A percentile compares a stretch with the other conserved stretches of the same genome.
phyloP scores from a whole-genome alignment of 2,329 filamentous ascomycete genomes.

The Pestalotiopsis sp. region DNA sequence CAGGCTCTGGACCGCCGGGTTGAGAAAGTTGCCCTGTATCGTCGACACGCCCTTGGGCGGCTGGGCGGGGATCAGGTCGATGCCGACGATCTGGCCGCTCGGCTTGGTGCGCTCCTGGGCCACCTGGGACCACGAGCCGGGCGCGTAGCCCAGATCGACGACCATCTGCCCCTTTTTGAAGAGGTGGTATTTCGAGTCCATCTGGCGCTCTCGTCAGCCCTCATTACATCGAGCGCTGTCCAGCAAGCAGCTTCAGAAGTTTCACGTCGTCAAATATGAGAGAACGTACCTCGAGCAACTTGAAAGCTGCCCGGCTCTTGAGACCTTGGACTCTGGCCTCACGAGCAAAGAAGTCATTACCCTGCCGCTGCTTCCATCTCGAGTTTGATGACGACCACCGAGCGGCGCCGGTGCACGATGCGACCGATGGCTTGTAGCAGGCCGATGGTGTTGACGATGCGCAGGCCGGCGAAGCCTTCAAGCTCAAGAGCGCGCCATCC shows the following conservation, averaged over 20 bases:
- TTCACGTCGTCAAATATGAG: neutral
- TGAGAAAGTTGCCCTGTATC: constrained; percentile 93
- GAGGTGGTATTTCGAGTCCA: constrained; percentile 79
- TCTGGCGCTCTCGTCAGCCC: constrained; percentile 45
- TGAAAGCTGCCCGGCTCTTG: constrained; percentile 92
- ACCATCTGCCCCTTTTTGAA: constrained; percentile 83
- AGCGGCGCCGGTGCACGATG: neutral
- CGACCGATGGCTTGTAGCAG: neutral
- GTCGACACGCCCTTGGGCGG: constrained; percentile 90
- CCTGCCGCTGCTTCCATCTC: constrained; percentile 82
- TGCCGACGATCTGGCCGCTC: constrained; percentile 79
- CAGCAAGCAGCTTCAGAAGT: neutral
- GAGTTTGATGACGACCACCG: constrained; percentile 61
- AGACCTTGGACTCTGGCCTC: constrained; percentile 78
- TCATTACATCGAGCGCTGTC: neutral
- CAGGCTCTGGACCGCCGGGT: constrained; percentile 70
- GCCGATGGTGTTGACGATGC: neutral
- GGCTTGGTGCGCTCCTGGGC: constrained; percentile 78
- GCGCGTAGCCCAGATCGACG: constrained; percentile 87
- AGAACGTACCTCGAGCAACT: constrained; percentile 74
- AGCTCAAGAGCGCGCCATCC: constrained; percentile 24
- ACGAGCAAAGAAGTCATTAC: constrained; percentile 69
- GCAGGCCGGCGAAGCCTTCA: neutral
- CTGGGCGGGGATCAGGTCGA: constrained; percentile 91
- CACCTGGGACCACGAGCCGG: constrained; percentile 76